Base-by-base conservation (phyloP, 192 early-diverging fungal species). In the Phycomyces nitens region DNA sequence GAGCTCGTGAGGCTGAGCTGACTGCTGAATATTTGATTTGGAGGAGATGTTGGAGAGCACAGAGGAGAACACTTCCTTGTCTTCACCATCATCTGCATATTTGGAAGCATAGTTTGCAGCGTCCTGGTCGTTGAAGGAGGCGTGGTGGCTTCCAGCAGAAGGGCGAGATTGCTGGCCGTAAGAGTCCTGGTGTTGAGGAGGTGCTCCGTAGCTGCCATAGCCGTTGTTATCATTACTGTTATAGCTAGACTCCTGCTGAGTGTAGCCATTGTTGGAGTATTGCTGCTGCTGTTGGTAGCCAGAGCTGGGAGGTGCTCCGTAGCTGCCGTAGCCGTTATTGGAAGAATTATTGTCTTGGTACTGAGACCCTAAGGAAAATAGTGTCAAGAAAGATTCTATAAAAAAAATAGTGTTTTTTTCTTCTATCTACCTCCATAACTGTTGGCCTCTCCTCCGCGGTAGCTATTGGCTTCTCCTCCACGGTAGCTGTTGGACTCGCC, bases 1-100 rank as follows among this genome's bases (percentile, higher is more conserved):
- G 9, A 66, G 22, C 51, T 72, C 65, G 3, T 70, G 44, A 6
- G 49, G 34, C 24, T 53, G 44, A 53, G 68, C 68, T n/a, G 22
- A 20, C 2, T 60, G 52, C 11, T 44, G 21, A 11, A 18, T 1
- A 47, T 18, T 18, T 14, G 3, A 3, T 11, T 47, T 47, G 16
- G 66, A 38, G 5, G n/a, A 20, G 49, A 64, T 18, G 8, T 64
- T 40, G 1, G 59, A 62, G 40, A 70, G 56, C 15, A 49, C 34
- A 56, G 55, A 64, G 10, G 44, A 53, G 40, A 64, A 70, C 12
- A 58, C 8, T 18, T 47, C 56, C 27, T 62, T 23, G n/a, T 57
- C 60, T 50, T 42, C 58, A 14, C 60, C 51, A 50, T 51, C 67
- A 69, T 11, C 34, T 21, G 47, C 21, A 47, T 66, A 54, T 26